Base-by-base conservation (phyloP, 2,329 filamentous ascomycete species). In the Massarina eburnea region DNA sequence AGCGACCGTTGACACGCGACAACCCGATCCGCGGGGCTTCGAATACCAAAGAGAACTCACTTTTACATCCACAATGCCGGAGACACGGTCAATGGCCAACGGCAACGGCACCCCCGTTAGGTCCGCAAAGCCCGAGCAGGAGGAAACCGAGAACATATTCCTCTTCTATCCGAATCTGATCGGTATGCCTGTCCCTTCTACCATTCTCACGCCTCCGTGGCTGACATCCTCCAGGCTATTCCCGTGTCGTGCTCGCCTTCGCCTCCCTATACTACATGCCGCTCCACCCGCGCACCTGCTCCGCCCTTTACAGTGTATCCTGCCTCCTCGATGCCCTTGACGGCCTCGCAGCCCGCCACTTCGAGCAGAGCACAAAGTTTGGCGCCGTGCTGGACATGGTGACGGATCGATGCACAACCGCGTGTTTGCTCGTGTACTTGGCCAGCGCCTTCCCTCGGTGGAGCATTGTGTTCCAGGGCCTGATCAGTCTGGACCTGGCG, bases 251-350 rank as follows among this genome's bases (percentile, higher is more conserved):
- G 39, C 74, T 79, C 57, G 91, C 91, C 60, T 76, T 96, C 62
- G 89, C 88, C 38, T 96, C 94, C 21, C 84, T 99, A 57, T 96
- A 97, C 77, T 99, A 96, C 78, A 99, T 99, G 94, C 92, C 94
- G 41, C 83, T 97, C 43, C 94, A 99, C 71, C 92, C 92, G n/a
- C 87, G 92, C 62, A 96, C 91, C 29, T 97, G 92, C 76, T 91
- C 89, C 48, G 72, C 91, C 39, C 83, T 95, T 43, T 99, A 99
- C 79, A 92, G 86, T 68, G 76, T 99, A 48, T 97, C 92, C 20
- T 97, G 94, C 71, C 82, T 97, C 35, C 86, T 99, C 55, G 94
- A 99, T 70, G 94, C 92, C 36, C 82, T 97, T 54, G 94, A 99
- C 68, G 94, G 94, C 61, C 87, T 91, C 61, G 91, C 91, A n/a